These are phyloP conservation scores for Chalciporus pseudorubinellus DNA, from an alignment of 768 basidiomycete genomes.

Conservation along the genomic window DNA sequence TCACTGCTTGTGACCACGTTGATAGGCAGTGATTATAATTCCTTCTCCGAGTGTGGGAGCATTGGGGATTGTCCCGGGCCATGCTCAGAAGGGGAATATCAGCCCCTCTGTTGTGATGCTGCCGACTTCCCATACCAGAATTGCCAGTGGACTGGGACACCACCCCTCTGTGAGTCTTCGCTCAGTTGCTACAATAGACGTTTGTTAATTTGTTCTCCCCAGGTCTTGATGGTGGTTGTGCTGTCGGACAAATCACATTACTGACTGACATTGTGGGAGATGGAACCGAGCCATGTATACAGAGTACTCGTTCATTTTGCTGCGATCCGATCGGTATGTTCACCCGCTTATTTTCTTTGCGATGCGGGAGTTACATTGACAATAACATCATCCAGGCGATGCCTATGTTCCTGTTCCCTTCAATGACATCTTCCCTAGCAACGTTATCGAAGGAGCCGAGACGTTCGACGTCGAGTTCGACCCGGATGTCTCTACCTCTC, in stretches of 20 bases:
- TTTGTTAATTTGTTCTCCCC: too few species aligned
- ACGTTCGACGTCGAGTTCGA: not conserved
- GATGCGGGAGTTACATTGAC: too few species aligned
- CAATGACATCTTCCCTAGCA: not conserved
- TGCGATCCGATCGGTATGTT: not conserved
- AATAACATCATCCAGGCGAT: not conserved
- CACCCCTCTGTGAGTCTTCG: not conserved
- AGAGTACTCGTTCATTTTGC: not conserved
- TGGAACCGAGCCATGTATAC: not conserved
- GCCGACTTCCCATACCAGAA: not conserved
- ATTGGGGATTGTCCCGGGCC: too few species aligned
- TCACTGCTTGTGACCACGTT: not conserved
- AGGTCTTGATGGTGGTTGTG: not conserved
- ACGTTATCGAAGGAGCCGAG: not conserved
- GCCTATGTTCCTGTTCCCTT: not conserved
- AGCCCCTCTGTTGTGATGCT: not conserved
- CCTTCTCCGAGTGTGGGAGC: too few species aligned
- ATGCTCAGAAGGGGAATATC: not conserved
- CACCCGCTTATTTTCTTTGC: too few species aligned
- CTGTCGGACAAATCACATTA: not conserved
- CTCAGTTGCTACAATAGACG: too few species aligned
- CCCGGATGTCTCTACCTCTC: not conserved
- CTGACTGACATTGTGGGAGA: not conserved
- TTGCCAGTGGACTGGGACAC: not conserved
- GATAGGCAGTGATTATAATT: not conserved